Percentiles rank a stretch among this genome's conserved stretches.
Evolutionary conservation across 306 rosid species (phyloP).

Genomic region (Dalbergia cochinchinensis): DNA sequence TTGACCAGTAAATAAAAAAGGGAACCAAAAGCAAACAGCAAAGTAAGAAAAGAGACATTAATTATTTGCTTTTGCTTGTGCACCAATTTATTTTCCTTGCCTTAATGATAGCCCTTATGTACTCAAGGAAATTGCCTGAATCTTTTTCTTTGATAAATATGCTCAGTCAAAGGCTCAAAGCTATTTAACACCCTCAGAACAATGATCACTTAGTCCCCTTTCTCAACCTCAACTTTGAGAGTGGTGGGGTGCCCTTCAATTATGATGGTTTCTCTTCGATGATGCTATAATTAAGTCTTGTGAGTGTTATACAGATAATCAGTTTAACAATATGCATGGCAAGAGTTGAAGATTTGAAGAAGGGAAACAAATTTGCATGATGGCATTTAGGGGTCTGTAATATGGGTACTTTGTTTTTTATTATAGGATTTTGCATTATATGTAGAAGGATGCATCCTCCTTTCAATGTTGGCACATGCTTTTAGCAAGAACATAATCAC

Average conservation of each 20-base stretch:
- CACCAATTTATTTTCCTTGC: slow-evolving; percentile 52
- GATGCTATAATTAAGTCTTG: slow-evolving; percentile 49
- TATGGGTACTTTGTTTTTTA: neutral
- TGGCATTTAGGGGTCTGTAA: slow-evolving; percentile 30
- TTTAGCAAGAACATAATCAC: no score
- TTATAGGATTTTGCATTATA: neutral
- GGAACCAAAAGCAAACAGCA: slow-evolving; percentile 43
- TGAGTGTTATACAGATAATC: slow-evolving; percentile 45
- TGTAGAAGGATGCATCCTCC: neutral
- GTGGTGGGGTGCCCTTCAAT: slow-evolving; percentile 54
- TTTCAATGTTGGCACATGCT: no score
- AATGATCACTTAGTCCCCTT: slow-evolving; percentile 38
- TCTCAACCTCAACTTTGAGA: slow-evolving; percentile 46
- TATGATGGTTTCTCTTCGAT: slow-evolving; percentile 43
- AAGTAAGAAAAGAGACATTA: slow-evolving; percentile 36
- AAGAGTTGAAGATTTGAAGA: neutral
- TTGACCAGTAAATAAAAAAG: slow-evolving; percentile 53
- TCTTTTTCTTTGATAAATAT: neutral
- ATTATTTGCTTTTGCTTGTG: slow-evolving; percentile 54
- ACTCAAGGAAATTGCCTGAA: slow-evolving; percentile 39
- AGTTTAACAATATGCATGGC: slow-evolving; percentile 32
- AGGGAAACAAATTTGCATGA: slow-evolving; percentile 22
- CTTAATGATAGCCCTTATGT: slow-evolving; percentile 48
- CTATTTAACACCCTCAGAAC: slow-evolving; percentile 37
- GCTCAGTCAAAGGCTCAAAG: slow-evolving; percentile 50